Conservation (phyloP, 345 rosid species). For the Euphorbia pulcherrima region DNA sequence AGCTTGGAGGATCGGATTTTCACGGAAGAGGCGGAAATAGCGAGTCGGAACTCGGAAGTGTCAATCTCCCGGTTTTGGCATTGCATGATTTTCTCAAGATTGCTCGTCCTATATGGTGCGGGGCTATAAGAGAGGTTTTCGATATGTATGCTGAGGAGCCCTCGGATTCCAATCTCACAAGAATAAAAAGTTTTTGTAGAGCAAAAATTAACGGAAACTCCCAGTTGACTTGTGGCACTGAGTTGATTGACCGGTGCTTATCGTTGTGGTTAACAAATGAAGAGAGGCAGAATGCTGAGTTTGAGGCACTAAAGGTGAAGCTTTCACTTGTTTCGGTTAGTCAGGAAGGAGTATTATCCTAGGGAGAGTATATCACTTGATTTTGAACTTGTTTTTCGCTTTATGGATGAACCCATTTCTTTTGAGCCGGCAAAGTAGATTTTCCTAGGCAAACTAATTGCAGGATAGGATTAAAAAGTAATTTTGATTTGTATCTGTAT, state of each 20-base stretch:
- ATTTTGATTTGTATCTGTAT: no score
- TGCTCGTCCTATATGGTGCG: constrained; percentile 82
- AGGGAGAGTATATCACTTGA: constrained; percentile 9
- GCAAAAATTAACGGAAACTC: constrained; percentile 41
- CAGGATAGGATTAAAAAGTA: background rate
- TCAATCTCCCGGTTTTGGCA: constrained; percentile 60
- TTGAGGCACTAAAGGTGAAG: constrained; percentile 56
- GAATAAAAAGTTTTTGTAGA: constrained; percentile 54
- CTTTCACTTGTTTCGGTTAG: constrained; percentile 39
- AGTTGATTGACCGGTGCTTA: constrained; percentile 57
- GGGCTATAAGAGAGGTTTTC: constrained; percentile 51
- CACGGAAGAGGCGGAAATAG: constrained; percentile 77
- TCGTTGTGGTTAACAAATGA: constrained; percentile 58
- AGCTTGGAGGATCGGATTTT: constrained; percentile 94
- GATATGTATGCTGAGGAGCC: constrained; percentile 58
- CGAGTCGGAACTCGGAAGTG: constrained; percentile 84
- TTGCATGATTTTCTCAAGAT: constrained; percentile 63
- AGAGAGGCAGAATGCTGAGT: constrained; percentile 54
- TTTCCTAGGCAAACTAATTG: background rate
- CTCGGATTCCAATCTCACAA: constrained; percentile 51
- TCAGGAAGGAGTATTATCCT: constrained; percentile 14
- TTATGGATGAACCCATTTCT: no score
- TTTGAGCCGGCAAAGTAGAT: no score
- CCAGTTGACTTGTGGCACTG: constrained; percentile 43
- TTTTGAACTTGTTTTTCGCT: background rate